phyloP scores from a whole-genome alignment of 805 yeast species.

The Ogataea zsoltii region DNA sequence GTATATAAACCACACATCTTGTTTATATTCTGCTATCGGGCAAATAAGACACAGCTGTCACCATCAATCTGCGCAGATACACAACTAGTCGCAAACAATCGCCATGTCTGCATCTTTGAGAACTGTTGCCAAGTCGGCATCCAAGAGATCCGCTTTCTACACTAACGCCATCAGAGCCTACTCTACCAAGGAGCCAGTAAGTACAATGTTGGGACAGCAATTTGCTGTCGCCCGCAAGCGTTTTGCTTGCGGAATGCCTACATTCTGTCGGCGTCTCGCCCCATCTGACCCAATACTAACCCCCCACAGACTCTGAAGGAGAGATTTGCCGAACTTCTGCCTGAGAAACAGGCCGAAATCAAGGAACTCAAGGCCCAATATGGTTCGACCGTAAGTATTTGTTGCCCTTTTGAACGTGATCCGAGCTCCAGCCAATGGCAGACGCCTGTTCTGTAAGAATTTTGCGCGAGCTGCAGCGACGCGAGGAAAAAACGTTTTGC shows the following conservation, averaged over 20 bases:
- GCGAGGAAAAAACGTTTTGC: neutral
- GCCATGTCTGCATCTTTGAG: constrained; percentile 21
- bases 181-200: constrained; percentile 40
- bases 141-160: constrained; percentile 25
- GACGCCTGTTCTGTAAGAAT: constrained; percentile 3
- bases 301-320: constrained; percentile 74
- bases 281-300: no score
- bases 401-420: neutral
- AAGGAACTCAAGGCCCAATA: constrained; percentile 86
- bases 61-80: constrained; percentile 1
- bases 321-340: constrained; percentile 89
- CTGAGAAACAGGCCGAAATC: constrained; percentile 89
- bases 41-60: neutral
- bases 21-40: constrained; percentile 3
- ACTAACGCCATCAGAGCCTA: constrained; percentile 34
- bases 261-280: no score
- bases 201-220: no score
- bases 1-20: constrained; percentile 3
- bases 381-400: constrained; percentile 70
- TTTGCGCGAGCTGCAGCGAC: constrained; percentile 1
- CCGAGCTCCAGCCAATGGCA: constrained; percentile 3
- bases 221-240: no score
- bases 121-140: constrained; percentile 31
- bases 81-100: constrained; percentile 1
- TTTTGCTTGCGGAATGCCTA: no score